These are phyloP conservation scores for Colletotrichum neosansevieriae DNA, from an alignment of 2,329 filamentous ascomycete genomes.

Conservation along the genomic window DNA sequence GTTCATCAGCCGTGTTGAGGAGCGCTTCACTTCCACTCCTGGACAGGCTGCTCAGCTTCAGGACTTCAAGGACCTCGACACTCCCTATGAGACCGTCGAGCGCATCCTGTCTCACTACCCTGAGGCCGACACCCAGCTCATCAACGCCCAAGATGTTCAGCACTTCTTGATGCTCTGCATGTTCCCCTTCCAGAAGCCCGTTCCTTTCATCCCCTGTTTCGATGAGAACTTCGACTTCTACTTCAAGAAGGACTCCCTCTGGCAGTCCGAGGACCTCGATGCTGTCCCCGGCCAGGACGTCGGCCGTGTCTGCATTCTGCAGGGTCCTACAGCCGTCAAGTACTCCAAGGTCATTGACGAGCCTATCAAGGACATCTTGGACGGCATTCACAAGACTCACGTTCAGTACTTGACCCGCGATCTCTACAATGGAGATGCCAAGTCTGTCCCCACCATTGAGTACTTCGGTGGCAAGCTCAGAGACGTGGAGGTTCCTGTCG, in stretches of 20 bases:
- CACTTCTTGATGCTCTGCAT: conserved; percentile 95
- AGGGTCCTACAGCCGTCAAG: conserved; percentile 91
- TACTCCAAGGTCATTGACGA: conserved; percentile 93
- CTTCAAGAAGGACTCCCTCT: conserved; percentile 99
- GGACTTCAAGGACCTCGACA: conserved; percentile 87
- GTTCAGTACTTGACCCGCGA: conserved; percentile 84
- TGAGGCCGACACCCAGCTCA: conserved; percentile 88
- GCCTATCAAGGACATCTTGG: conserved; percentile 93
- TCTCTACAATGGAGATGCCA: conserved; percentile 80
- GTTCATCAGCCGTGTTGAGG: conserved; percentile 96
- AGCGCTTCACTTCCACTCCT: conserved; percentile 84
- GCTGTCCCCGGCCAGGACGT: conserved; percentile 97
- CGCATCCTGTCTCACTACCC: conserved; percentile 86
- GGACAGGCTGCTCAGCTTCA: conserved; percentile 87
- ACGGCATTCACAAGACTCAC: conserved; percentile 89
- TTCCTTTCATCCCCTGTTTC: conserved; percentile 94
- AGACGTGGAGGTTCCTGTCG: conserved; percentile 74
- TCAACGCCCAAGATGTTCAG: conserved; percentile 98
- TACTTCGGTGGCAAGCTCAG: conserved; percentile 94
- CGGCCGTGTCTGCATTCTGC: conserved; percentile 93
- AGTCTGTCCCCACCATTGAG: conserved; percentile 85
- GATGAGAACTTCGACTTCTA: conserved; percentile 99
- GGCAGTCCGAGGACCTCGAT: conserved; percentile 98
- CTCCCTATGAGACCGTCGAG: conserved; percentile 83
- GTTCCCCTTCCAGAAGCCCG: conserved; percentile 92